Base-by-base conservation (phyloP, 306 rosid genomes). In the Prosopis cineraria region DNA sequence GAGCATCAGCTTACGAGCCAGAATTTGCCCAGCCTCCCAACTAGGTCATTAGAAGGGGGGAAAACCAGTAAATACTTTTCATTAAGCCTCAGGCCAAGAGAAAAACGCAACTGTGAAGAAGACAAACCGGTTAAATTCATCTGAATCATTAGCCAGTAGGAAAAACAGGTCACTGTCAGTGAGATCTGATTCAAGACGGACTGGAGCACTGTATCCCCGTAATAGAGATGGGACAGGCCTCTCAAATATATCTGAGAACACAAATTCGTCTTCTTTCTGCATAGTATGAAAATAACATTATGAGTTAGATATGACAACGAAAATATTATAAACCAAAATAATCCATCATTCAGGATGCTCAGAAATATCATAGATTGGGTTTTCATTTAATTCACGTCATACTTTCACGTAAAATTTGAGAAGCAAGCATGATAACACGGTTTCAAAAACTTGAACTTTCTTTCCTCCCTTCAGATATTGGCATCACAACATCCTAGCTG, bases 1-100 rank as follows among this genome's bases (percentile, higher is more conserved):
- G 29, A 96, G 97, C 98, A 96, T 93, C 86, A 96, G 34, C 81
- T 90, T 93, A 30, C 99, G 93, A 20, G 93, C 91, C 83, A 96
- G 85, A 72, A 87, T 83, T 85, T 96, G 99, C 67, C 99, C 99
- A 31, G 99, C 99, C 85, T 96, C 99, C 99, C 99, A 96, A 71
- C 99, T 96, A 80, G 72, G 84, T 44, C 73, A 85, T 65, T 78
- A 52, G 56, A 58, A 79, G 52, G 27, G 73, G 79, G 67, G n/a
- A n/a, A n/a, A n/a, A n/a, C 66, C 31, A 74, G 78, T 62, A 52
- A 85, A 81, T 55, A 65, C 70, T 17, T 36, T 60, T 52, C 74
- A 70, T 63, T 41, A 77, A 67, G 20, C 39, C 48, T 53, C 68
- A 72, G 79, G 30, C 29, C 3, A 76, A 69, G 63, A 75, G 17